phyloP scores from a whole-genome alignment of 768 basidiomycete species.

The Tylopilus sp. region DNA sequence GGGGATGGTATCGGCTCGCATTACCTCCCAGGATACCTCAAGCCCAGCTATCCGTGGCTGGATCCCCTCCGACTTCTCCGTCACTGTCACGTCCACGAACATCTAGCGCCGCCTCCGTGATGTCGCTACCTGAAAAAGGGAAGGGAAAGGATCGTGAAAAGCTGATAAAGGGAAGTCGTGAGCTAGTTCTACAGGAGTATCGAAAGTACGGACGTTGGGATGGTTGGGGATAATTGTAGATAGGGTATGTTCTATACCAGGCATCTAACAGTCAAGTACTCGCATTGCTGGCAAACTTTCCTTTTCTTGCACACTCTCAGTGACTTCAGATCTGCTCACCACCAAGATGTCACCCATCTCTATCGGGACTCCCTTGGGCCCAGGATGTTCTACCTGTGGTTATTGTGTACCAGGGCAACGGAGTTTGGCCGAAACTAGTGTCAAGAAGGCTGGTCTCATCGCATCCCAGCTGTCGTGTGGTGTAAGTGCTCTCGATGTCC shows the following conservation, averaged over 20 bases:
- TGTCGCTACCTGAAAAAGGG: constrained; percentile 46
- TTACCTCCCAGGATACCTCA: constrained; percentile 42
- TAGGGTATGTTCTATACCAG: background rate
- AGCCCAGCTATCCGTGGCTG: constrained; percentile 19
- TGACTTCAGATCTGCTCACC: background rate
- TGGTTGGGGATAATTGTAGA: constrained; percentile 62
- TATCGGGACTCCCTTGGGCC: constrained; percentile 24
- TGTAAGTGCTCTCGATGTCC: constrained; percentile 29
- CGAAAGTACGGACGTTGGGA: constrained; percentile 86
- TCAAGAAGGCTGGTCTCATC: constrained; percentile 46
- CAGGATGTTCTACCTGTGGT: constrained; percentile 49
- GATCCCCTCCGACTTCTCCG: constrained; percentile 45
- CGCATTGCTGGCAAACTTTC: background rate
- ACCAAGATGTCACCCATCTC: constrained; percentile 26
- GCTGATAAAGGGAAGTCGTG: constrained; percentile 53
- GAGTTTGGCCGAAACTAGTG: constrained; percentile 38
- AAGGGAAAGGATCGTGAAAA: constrained; percentile 58
- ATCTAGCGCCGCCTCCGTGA: constrained; percentile 52
- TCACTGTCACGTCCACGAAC: constrained; percentile 44
- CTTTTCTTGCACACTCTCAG: background rate
- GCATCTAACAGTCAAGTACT: background rate
- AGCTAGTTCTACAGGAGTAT: constrained; percentile 73
- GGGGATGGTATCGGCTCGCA: constrained; percentile 89
- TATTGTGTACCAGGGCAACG: constrained; percentile 61
- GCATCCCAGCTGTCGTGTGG: constrained; percentile 52